Evolutionary conservation across 108 stramenopile species (phyloP), one percentile per base, ranked within the genome.

Genomic region (Discostella pseudostelligera): DNA sequence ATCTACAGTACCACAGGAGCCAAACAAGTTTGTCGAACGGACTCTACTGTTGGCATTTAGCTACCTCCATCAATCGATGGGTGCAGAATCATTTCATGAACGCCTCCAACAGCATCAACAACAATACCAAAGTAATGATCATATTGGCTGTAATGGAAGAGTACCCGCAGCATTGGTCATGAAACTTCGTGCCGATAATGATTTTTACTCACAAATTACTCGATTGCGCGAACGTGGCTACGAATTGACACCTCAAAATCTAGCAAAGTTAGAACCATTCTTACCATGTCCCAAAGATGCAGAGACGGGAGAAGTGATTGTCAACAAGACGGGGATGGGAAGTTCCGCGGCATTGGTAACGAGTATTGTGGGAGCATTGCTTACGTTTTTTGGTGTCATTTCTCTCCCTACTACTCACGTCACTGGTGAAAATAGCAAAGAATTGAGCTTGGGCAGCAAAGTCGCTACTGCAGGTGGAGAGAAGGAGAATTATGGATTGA

Each of bases 271-370:
- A 50, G 88, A 88, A 16, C 73, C 62, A 11, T 97, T 93, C 74
- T 70, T 94, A 51, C 79, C 85, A 3, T 92, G 93, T 64, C 90
- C 88, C 16, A 69, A 48, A 35, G 84, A 79, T 53, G 65, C 72
- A 14, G 35, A 43, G 2, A 45, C 62, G 1, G 81, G 82, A 8
- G 73, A 90, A 37, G 78, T 82, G 16, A 55, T 76, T 19, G 84
- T 97, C 22, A 67, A 88, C 37, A 98, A 98, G 84, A 97, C 97
- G 6, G 97, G 97, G 17, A 63, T 98, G 63, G 97, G 97, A 39
- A 89, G 87, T 48, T 90, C 88, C 35, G 97, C 97, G 11, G 95
- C 96, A 22, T 79, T 98, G 53, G 83, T 86, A 0, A 93, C 96
- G 12, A 90, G 88, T 79, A 48, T 98, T 20, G 92, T 93, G 50